Evolutionary conservation across 768 basidiomycete species (phyloP).

Genomic region (Agaricus bisporus): DNA sequence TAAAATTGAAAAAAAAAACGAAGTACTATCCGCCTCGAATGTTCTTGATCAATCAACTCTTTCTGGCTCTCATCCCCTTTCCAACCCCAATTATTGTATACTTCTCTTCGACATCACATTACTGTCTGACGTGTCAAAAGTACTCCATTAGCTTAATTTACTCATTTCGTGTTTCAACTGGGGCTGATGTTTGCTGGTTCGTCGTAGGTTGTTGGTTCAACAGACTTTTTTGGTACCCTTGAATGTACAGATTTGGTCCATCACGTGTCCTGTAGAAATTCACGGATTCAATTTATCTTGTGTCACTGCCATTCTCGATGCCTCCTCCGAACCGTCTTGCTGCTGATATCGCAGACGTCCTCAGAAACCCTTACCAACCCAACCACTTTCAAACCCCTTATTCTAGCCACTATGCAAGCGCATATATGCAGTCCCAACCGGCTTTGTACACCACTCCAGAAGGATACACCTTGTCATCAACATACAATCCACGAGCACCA

Average conservation of each 20-base stretch:
- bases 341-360: neutral
- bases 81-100: slow-evolving; percentile 10
- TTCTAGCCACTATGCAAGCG: slow-evolving; percentile 52
- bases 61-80: slow-evolving; percentile 6
- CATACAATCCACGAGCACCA: slow-evolving; percentile 2
- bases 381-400: slow-evolving; percentile 16
- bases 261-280: slow-evolving; percentile 5
- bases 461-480: slow-evolving; percentile 5
- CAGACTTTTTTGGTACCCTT: neutral
- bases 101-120: slow-evolving; percentile 10
- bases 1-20: neutral
- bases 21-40: neutral
- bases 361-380: slow-evolving; percentile 10
- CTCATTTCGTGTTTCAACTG: slow-evolving; percentile 9
- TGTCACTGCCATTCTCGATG: neutral
- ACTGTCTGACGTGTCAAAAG: slow-evolving; percentile 10
- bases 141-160: slow-evolving; percentile 12
- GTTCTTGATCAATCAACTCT: slow-evolving; percentile 5
- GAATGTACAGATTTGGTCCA: neutral
- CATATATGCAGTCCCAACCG: slow-evolving; percentile 33
- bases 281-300: neutral
- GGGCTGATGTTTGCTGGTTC: slow-evolving; percentile 4
- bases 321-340: slow-evolving; percentile 1
- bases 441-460: slow-evolving; percentile 5
- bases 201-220: slow-evolving; percentile 9